Evolutionary conservation across 805 yeast genomes (phyloP), one percentile per base, ranked within the genome.

Genomic region (Ogataea methylovora): DNA sequence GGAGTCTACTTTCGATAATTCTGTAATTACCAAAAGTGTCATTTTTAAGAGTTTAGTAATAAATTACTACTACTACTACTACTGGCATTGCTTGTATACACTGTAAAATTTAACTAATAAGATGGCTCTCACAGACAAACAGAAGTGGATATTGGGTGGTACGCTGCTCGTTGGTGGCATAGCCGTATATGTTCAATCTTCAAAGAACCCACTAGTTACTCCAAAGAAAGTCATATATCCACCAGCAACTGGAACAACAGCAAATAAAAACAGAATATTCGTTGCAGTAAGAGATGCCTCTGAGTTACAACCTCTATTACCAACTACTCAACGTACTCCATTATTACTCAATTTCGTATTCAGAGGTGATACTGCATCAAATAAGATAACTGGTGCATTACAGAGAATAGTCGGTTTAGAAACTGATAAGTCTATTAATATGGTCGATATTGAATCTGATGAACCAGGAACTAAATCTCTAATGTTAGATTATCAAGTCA

Each of bases 361-460:
- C 28, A 50, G 75, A 36, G 85, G 85, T 8, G 85, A 81, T 44
- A 61, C 69, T 3, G 61, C 69, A 17, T 75, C 81, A 40, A 76
- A 80, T 49, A 67, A 67, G 39, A 65, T 81, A 25, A 80, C 90
- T 2, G 73, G 74, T 15, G 69, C 77, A 2, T 59, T 85, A 39
- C 78, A 75, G 44, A 52, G 69, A 30, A 63, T 75, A 5, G 66
- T 76, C 8, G 60, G 64, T 16, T 54, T 56, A 32, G 71, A 69
- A 35, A 70, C 76, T 30, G 70, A 67, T 29, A 65, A 69, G 37
- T 58, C 58, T 28, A 65, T 84, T 23, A 73, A 75, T 46, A 61
- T 76, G 61, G 92, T 80, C 8, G 87, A 81, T 49, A 69, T 84
- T 13, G 84, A 83, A 46, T 65, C 78, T 23, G 92, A 84, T 49